Base-by-base conservation (phyloP, 306 rosid species). In the Acacia confusa region DNA sequence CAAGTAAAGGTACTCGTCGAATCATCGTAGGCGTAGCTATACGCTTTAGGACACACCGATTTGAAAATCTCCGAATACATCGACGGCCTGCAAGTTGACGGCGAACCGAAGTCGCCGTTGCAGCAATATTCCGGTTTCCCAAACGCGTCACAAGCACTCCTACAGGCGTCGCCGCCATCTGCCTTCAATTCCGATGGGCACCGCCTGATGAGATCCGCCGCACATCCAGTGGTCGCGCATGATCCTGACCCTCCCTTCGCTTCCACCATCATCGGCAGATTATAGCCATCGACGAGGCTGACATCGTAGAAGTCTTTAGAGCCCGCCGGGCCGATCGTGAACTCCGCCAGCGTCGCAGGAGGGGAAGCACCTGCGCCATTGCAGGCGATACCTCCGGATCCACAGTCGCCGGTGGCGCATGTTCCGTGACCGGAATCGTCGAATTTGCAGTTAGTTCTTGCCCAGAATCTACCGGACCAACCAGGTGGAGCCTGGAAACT, bases 401-500 rank as follows among this genome's bases (percentile, higher is more conserved):
- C 93, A 13, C 99, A 95, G 76, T 95, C 98, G 2, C 85, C 98
- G 12, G 98, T 92, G 67, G 82, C 38, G 44, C 99, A 95, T 0
- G 86, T 58, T 2, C 95, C 94, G 2, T 44, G 85, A 7, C 84
- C 88, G 0, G 94, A 68, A 19, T 79, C 78, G 61, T 92, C 96
- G 32, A 93, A 90, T n/a, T 70, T 63, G 81, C 98, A 93, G 67
- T 83, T 87, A 7, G 98, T 90, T 63, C 98, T 80, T 1, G 89
- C 98, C 99, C 99, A 95, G 82, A 95, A 89, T 0, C 98, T 83
- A 2, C 99, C 98, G 4, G 99, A 95, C 99, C 99, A 95, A 3
- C 88, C 93, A 0, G 94, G 57, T 9, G 93, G 91, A 4, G 92
- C 97, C n/a, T 83, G 84, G 66, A 92, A 88, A 9, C 87, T 44